Evolutionary conservation across 768 basidiomycete species (phyloP).

Genomic region (Rhizopogon vulgaris): DNA sequence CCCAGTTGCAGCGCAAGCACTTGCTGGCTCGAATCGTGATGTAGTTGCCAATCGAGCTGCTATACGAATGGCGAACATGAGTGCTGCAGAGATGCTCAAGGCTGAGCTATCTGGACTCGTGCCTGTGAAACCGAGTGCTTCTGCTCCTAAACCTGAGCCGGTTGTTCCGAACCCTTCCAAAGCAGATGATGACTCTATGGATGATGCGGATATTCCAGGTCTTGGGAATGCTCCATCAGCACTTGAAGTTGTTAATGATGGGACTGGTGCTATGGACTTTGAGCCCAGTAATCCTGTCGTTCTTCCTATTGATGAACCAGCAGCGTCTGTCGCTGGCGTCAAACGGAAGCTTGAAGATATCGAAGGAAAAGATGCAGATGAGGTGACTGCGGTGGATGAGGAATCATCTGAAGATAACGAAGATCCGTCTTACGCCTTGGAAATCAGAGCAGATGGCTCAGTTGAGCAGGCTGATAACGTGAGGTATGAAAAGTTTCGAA

Average conservation of each 20-base stretch:
- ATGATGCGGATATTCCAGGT: constrained; percentile 29
- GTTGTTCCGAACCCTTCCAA: constrained; percentile 22
- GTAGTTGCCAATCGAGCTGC: constrained; percentile 86
- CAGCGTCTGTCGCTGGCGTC: constrained; percentile 16
- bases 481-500: constrained; percentile 49
- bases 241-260: constrained; percentile 12
- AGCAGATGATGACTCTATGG: constrained; percentile 20
- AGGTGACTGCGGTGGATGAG: constrained; percentile 16
- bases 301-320: constrained; percentile 17
- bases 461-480: constrained; percentile 94
- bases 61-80: constrained; percentile 94
- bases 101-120: constrained; percentile 69
- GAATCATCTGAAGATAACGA: constrained; percentile 41
- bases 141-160: constrained; percentile 29
- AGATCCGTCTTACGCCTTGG: constrained; percentile 50
- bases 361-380: constrained; percentile 34
- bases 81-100: constrained; percentile 89
- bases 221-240: constrained; percentile 22
- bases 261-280: constrained; percentile 23
- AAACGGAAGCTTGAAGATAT: constrained; percentile 44
- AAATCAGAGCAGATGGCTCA: constrained; percentile 86
- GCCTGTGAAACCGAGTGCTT: constrained; percentile 33
- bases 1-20: constrained; percentile 60
- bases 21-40: constrained; percentile 84
- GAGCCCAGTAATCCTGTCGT: constrained; percentile 8